phyloP scores from a whole-genome alignment of 495 filamentous ascomycete species.

The Xylaria venustula region DNA sequence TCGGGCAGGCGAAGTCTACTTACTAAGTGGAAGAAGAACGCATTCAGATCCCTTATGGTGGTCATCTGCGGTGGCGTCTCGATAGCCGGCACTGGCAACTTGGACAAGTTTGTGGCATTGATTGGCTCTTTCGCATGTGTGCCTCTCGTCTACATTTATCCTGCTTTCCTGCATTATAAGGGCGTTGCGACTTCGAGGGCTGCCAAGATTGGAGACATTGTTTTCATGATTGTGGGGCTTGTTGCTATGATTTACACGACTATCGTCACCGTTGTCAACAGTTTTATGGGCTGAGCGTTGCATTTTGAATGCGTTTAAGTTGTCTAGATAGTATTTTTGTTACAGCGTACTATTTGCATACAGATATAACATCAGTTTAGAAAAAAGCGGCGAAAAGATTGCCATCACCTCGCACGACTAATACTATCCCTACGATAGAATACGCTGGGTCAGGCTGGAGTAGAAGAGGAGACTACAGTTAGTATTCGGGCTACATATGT shows the following conservation, averaged over 20 bases:
- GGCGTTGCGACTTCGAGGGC: constrained; percentile 51
- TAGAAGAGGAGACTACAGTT: too few relatives aligned
- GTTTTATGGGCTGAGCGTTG: constrained; percentile 31
- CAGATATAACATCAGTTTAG: neutral
- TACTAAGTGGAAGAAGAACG: constrained; percentile 69
- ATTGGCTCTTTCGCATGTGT: constrained; percentile 67
- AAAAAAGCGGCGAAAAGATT: neutral
- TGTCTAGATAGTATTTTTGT: neutral
- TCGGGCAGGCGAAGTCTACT: constrained; percentile 53
- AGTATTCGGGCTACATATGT: too few relatives aligned
- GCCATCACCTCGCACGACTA: neutral
- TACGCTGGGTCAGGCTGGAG: too few relatives aligned
- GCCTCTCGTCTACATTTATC: constrained; percentile 95
- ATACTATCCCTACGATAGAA: too few relatives aligned
- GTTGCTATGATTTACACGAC: constrained; percentile 64
- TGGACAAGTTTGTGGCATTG: constrained; percentile 64
- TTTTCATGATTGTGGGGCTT: constrained; percentile 55
- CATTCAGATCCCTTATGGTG: constrained; percentile 50
- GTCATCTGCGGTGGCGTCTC: constrained; percentile 51
- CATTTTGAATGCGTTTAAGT: neutral
- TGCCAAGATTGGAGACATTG: constrained; percentile 50
- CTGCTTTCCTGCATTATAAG: constrained; percentile 61
- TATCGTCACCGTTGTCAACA: constrained; percentile 48
- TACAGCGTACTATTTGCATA: neutral
- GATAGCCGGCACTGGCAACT: constrained; percentile 54